Base-by-base conservation (phyloP, 306 rosid species). In the Prosopis cineraria region DNA sequence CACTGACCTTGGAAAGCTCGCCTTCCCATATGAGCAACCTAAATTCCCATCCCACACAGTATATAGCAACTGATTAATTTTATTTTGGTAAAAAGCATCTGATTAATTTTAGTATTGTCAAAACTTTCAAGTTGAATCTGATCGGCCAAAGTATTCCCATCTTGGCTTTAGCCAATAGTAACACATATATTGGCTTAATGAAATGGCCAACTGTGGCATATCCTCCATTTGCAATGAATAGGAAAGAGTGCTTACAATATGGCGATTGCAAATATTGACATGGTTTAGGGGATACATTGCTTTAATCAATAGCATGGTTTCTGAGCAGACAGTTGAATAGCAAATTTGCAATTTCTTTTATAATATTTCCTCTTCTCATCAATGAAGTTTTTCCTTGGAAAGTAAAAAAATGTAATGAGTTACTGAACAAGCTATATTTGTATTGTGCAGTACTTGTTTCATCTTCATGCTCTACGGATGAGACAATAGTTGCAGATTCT, bases 401-500 rank as follows among this genome's bases (percentile, higher is more conserved):
- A 71, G 3, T 20, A 50, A 44, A 25, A 25, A 39, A 79, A 60
- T 66, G 6, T 44, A 75, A 16, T 7, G 39, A 63, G 74, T 41
- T 64, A 6, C 45, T 24, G 20, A 75, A 45, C 80, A 75, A 68
- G 70, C 47, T 80, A 27, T 53, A 2, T 84, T 53, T 74, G 64
- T 74, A 45, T 17, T 68, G 69, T 89, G 94, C 92, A 92, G 98
- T 90, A 70, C 76, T 85, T 71, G 89, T 90, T 68, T 92, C 97
- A 82, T 92, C 97, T 34, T 90, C 97, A 44, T 90, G 97, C 88
- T 92, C 97, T 50, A 89, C 97, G 17, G 97, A 94, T 5, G 97
- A 92, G 84, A 94, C 98, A 10, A 67, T 92, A 55, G 97, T 94
- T 47, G 94, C 92, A 66, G 97, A 93, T 86, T 90, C 97, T 52